Percentiles rank a stretch among this genome's conserved stretches.
Evolutionary conservation across 164 flowering plant species (phyloP).

Genomic region (Stephania japonica): DNA sequence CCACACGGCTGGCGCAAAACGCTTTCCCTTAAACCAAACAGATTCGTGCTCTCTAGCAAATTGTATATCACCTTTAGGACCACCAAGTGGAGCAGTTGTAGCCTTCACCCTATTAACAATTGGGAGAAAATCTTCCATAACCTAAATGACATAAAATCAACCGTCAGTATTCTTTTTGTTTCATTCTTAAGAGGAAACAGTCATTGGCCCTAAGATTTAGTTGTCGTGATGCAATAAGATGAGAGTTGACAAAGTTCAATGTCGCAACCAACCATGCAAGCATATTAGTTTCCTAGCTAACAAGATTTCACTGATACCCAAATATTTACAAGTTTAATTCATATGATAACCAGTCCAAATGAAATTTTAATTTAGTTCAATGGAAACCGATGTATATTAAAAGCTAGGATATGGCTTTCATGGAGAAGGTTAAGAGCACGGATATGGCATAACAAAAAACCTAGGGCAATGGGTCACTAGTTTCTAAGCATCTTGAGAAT

Average conservation of each 20-base stretch:
- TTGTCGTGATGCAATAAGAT: not conserved
- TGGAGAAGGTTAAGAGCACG: not conserved
- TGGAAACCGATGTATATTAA: too few species aligned
- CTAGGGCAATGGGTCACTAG: not conserved
- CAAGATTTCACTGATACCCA: not conserved
- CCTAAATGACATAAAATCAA: slow-evolving; percentile 29
- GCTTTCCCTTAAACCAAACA: slow-evolving; percentile 95
- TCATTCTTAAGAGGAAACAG: too few species aligned
- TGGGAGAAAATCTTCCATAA: slow-evolving; percentile 84
- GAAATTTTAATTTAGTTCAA: too few species aligned
- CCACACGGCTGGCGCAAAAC: slow-evolving; percentile 74
- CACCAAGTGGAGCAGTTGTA: slow-evolving; percentile 70
- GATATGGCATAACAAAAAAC: not conserved
- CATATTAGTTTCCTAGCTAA: not conserved
- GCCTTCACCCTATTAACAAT: slow-evolving; percentile 73
- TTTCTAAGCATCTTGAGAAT: not conserved
- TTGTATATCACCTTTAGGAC: slow-evolving; percentile 82
- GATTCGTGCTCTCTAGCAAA: slow-evolving; percentile 91
- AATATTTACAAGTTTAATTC: not conserved
- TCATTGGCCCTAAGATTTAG: not conserved
- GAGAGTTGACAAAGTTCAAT: not conserved
- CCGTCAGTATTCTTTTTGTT: too few species aligned
- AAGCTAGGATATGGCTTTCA: too few species aligned
- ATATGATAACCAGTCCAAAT: too few species aligned
- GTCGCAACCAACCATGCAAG: not conserved